Evolutionary conservation across 1,284 basidiomycete species (phyloP).

Genomic region (Ustilago cynodontis): DNA sequence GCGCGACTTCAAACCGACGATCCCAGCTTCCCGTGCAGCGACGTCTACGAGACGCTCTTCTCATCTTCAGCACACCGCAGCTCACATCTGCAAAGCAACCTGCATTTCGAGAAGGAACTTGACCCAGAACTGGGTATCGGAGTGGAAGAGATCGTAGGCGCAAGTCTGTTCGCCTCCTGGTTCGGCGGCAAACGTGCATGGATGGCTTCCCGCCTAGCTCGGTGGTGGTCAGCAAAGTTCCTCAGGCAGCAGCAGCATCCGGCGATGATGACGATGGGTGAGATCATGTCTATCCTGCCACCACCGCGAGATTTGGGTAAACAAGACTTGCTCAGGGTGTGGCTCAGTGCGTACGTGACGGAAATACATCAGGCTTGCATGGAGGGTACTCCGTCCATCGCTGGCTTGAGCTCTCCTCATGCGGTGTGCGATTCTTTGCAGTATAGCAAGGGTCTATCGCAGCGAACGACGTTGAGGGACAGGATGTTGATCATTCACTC

Average conservation of each 20-base stretch:
- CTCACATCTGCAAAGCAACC: slow-evolving; percentile 19
- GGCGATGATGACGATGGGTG: slow-evolving; percentile 46
- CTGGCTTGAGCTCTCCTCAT: slow-evolving; percentile 23
- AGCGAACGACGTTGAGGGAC: slow-evolving; percentile 34
- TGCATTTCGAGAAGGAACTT: slow-evolving; percentile 44
- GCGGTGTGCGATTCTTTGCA: slow-evolving; percentile 39
- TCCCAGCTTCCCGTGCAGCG: slow-evolving; percentile 31
- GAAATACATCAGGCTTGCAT: slow-evolving; percentile 43
- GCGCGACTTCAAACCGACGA: slow-evolving; percentile 39
- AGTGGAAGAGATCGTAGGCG: slow-evolving; percentile 41
- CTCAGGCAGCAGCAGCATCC: slow-evolving; percentile 41
- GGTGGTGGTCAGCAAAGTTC: slow-evolving; percentile 47
- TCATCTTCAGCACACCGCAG: slow-evolving; percentile 22
- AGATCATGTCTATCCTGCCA: slow-evolving; percentile 43
- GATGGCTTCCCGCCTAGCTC: slow-evolving; percentile 39
- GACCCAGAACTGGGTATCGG: slow-evolving; percentile 45
- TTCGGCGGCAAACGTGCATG: slow-evolving; percentile 37
- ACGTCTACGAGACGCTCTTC: slow-evolving; percentile 46
- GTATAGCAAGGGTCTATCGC: slow-evolving; percentile 24
- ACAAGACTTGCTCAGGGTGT: slow-evolving; percentile 42
- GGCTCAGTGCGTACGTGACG: slow-evolving; percentile 41
- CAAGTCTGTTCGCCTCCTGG: slow-evolving; percentile 35
- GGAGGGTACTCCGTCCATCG: slow-evolving; percentile 36
- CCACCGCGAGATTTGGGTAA: slow-evolving; percentile 41
- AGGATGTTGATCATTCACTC: slow-evolving; percentile 34